Evolutionary conservation across 108 stramenopile genomes (phyloP), one percentile per base, ranked within the genome.

Genomic region (Schizochytrium sp.): DNA sequence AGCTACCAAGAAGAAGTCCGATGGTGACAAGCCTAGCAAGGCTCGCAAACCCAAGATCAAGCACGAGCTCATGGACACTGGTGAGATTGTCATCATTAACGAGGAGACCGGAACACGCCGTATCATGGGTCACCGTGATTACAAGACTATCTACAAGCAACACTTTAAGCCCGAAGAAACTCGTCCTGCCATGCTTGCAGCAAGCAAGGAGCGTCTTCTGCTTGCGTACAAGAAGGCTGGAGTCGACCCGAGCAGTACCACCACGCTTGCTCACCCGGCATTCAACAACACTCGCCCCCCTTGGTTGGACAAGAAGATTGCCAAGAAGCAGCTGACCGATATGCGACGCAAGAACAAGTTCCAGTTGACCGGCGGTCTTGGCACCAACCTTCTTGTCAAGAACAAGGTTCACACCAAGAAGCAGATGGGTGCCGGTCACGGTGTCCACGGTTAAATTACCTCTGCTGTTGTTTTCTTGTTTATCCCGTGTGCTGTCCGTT

Each of bases 121-220:
- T 5, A 28, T 83, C 76, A 83, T 83, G 47, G 76, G 76, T 28
- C 76, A 83, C 47, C 47, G 76, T 10, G 76, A 83, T 40, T 83
- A 55, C 53, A 55, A 55, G 76, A 38, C n/a, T n/a, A 55, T 55
- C 50, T 83, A 83, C 76, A 83, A 83, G 53, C 76, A 83, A 55
- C 47, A 53, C 5, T 55, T 83, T 3, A 47, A 55, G 15, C 53
- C 76, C 50, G 76, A 83, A 38, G 76, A 83, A 53, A 83, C 47
- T 5, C 47, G 76, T n/a, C 53, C 53, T 13, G 76, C 76, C 12
- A 17, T 83, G 76, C 76, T 55, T 8, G 76, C 76, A 17, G 53
- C 47, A 47, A 49, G 53, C 50, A 83, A 83, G 76, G 76, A 83
- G 28, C 76, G 76, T 55, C 76, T 83, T 55, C 38, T 83, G 76